Evolutionary conservation across 768 basidiomycete species (phyloP), one percentile per base, ranked within the genome.

Genomic region (Suillus americanus): DNA sequence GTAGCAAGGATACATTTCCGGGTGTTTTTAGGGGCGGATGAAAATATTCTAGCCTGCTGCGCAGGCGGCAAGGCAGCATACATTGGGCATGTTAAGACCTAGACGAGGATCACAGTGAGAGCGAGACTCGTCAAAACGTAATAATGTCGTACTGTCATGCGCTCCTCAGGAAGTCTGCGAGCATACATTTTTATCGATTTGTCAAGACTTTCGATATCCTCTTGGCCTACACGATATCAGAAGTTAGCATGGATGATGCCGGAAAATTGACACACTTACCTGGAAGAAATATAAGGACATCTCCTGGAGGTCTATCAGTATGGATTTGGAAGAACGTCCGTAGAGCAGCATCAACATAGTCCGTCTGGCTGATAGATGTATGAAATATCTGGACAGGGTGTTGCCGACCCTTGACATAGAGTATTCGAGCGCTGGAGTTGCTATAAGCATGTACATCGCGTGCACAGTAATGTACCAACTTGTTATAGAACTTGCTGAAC

Each of bases 301-400:
- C 95, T 10, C 97, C 97, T 18, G 85, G 83, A 3, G 89, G 87
- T 67, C 86, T 85, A 67, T 90, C 87, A 23, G 85, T 81, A 72
- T 98, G 97, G 65, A 99, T 91, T 75, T 97, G 93, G 78, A 96
- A 97, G 76, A 98, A 94, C 2, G 94, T 94, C 65, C 94, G 89
- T 74, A 97, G 80, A 13, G 95, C 93, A 12, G 95, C 87, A 65
- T 97, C 94, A 55, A 92, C 78, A 70, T 95, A 98, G 77, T 99
- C 95, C 43, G 82, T 75, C 72, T 92, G 90, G 63, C 91, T 84
- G 64, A 85, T 79, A 14, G 85, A 81, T 1, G 93, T 84, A 72
- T 97, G 91, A 69, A 89, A 92, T 67, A 94, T 89, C 70, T 86
- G 86, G 56, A 99, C 97, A 20, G 92, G 88, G 71, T 96, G 91